These are phyloP conservation scores for Botryotinia narcissicola DNA, from an alignment of 2,329 filamentous ascomycete species.

Conservation along the genomic window DNA sequence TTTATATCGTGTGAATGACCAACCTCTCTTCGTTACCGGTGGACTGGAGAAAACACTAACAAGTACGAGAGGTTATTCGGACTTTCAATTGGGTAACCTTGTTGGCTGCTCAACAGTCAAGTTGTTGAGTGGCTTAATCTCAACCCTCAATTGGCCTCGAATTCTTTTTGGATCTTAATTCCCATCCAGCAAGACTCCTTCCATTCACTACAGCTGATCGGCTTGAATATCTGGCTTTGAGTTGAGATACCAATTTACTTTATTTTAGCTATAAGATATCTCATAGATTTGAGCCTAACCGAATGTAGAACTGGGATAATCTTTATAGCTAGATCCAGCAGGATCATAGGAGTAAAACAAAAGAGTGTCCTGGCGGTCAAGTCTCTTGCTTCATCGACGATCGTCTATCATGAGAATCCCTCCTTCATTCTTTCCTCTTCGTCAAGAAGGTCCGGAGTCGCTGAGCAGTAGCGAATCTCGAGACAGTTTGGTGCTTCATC, in stretches of 20 bases:
- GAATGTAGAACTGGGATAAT: neutral
- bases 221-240: neutral
- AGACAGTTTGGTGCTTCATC: neutral
- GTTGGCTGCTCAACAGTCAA: neutral
- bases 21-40: no score
- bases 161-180: neutral
- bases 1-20: no score
- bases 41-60: no score
- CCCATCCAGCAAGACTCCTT: neutral
- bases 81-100: neutral
- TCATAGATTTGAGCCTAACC: neutral
- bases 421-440: neutral
- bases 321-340: neutral
- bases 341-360: neutral
- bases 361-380: neutral
- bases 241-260: no score
- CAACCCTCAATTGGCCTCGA: neutral
- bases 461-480: constrained; percentile 1
- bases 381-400: neutral
- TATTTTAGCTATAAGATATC: neutral
- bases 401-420: neutral
- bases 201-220: neutral
- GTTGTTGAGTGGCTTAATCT: neutral
- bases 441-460: neutral
- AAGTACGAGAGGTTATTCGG: no score